Percentiles rank a stretch among this genome's conserved stretches.
phyloP scores from a whole-genome alignment of 2,329 filamentous ascomycete species.

The Talaromyces sp. region DNA sequence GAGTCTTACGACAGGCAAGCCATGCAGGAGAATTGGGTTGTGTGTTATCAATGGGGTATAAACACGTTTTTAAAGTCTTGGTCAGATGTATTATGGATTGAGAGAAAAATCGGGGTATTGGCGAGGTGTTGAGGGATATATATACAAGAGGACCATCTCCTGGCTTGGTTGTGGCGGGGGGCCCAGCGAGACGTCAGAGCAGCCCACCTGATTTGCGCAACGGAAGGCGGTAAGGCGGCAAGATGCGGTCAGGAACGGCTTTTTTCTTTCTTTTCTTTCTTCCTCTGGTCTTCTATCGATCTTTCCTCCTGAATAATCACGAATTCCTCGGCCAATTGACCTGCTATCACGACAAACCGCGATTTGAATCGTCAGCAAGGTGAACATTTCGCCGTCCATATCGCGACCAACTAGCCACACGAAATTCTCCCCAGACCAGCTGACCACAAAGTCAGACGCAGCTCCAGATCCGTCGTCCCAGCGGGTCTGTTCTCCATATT shows the following conservation, averaged over 20 bases:
- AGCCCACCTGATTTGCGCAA: slow-evolving; percentile 7
- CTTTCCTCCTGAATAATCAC: neutral
- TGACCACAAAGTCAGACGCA: slow-evolving; percentile 3
- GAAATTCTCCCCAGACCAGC: slow-evolving; percentile 13
- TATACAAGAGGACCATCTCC: neutral
- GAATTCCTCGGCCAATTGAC: neutral
- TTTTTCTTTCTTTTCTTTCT: neutral
- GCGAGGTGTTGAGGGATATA: slow-evolving; percentile 7
- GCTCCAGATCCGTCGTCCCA: neutral
- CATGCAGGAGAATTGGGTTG: slow-evolving; percentile 12
- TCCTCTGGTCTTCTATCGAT: neutral
- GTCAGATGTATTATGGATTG: neutral
- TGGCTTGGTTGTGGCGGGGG: slow-evolving; percentile 1
- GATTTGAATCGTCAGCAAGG: neutral
- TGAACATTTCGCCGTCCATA: neutral
- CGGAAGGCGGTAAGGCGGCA: slow-evolving; percentile 12
- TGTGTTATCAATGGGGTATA: neutral
- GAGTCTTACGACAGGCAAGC: slow-evolving; percentile 9
- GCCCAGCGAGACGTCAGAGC: neutral
- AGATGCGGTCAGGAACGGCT: slow-evolving; percentile 18
- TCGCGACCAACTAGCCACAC: neutral
- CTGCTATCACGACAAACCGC: neutral
- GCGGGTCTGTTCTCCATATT: slow-evolving; percentile 3
- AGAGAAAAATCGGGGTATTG: neutral
- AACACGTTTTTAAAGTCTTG: neutral